Evolutionary conservation across 1,139 yeast genomes (phyloP), one percentile per base, ranked within the genome.

Genomic region (Yamadazyma aaseri): DNA sequence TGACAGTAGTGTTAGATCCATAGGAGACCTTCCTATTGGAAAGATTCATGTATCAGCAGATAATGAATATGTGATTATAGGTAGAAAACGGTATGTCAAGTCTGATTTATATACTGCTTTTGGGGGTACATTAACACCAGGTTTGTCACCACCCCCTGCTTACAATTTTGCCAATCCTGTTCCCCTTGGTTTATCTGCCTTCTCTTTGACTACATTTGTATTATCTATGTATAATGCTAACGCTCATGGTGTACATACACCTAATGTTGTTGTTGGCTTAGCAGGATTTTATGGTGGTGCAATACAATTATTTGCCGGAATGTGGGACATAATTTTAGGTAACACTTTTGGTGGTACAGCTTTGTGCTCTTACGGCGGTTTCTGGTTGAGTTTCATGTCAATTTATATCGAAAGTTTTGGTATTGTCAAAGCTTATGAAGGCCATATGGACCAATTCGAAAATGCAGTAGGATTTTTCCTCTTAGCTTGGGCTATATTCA

Each of bases 331-430:
- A 42, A 67, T 74, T 31, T 65, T 74, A 33, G 85, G 84, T 40
- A 82, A 82, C 56, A 75, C 84, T 7, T 80, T 76, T 57, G 82
- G 81, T 29, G 74, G 73, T 49, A 75, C 81, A 23, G 83, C 81
- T 7, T 75, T 84, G 53, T 64, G 79, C 33, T 76, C 83, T 36
- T 84, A 80, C 52, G 90, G 90, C 34, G 86, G 85, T 7, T 84
- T 82, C 58, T 84, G 90, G 86, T 62, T 82, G 37, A 63, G 81
- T 15, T 81, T 73, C 53, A 81, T 82, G 17, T 75, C 81, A 28
- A 70, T 81, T 28, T 55, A 76, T 37, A 60, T 75, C 35, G 73
- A 77, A 33, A 65, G 70, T 30, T 81, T 82, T 55, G 81, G 78
- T 12, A 71, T 79, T 34, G 54, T 61, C 2, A 60, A 67, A 4